A percentile compares a stretch with the other conserved stretches of the same genome.
These are phyloP conservation scores for Ustilago tritici DNA, from an alignment of 1,284 basidiomycete genomes.

Conservation along the genomic window DNA sequence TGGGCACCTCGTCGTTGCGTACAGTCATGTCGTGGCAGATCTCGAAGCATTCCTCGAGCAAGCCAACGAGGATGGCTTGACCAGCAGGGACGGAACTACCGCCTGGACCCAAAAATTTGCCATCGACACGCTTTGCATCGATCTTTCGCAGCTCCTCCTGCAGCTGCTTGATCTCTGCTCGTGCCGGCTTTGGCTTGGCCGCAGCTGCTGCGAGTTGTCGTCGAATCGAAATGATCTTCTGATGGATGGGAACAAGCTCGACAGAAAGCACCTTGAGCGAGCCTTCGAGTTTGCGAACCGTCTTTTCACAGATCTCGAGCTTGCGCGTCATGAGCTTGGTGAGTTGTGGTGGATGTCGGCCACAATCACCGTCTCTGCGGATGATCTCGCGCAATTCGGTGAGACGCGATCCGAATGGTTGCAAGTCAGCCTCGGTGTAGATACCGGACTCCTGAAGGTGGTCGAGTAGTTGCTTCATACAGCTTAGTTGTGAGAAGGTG, in stretches of 20 bases:
- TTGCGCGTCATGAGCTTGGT: constrained; percentile 90
- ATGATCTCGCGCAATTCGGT: constrained; percentile 66
- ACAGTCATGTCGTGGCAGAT: constrained; percentile 96
- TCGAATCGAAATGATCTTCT: constrained; percentile 86
- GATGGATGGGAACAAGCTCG: constrained; percentile 69
- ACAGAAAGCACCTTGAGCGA: constrained; percentile 68
- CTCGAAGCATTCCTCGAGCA: constrained; percentile 97
- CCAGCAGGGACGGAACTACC: constrained; percentile 87
- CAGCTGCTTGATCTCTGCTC: constrained; percentile 87
- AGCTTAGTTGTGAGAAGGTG: constrained; percentile 66
- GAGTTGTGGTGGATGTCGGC: constrained; percentile 86
- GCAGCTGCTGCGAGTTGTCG: constrained; percentile 89
- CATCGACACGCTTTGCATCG: constrained; percentile 87
- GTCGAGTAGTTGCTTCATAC: constrained; percentile 69
- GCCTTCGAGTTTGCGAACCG: constrained; percentile 61
- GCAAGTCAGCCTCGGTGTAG: constrained; percentile 68
- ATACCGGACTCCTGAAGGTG: constrained; percentile 67
- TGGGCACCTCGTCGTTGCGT: constrained; percentile 88
- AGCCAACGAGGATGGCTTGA: constrained; percentile 78
- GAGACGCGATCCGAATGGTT: constrained; percentile 64
- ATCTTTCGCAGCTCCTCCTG: constrained; percentile 94
- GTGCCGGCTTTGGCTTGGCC: constrained; percentile 84
- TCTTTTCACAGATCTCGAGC: constrained; percentile 81
- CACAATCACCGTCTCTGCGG: constrained; percentile 73
- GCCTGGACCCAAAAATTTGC: constrained; percentile 93